These are phyloP conservation scores for Debaryomyces coudertii DNA, from an alignment of 1,139 yeast genomes.

Conservation along the genomic window DNA sequence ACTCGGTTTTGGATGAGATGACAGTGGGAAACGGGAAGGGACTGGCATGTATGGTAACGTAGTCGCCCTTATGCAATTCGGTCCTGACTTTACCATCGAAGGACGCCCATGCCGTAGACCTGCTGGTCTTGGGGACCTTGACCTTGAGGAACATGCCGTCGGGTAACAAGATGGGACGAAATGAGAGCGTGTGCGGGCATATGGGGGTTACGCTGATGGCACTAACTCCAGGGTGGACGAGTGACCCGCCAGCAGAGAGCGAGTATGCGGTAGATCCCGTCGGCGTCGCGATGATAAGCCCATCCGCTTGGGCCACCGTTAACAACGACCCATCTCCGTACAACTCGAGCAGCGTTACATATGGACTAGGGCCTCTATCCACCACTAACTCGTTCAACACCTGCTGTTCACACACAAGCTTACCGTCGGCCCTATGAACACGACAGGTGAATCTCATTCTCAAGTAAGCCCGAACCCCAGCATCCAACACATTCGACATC, in stretches of 20 bases:
- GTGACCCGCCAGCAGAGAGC: constrained; percentile 85
- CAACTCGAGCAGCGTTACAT: constrained; percentile 78
- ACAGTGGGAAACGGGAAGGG: constrained; percentile 89
- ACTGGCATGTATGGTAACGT: constrained; percentile 75
- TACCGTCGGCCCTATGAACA: constrained; percentile 59
- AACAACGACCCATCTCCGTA: constrained; percentile 80
- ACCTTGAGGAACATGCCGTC: constrained; percentile 82
- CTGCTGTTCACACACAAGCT: constrained; percentile 70
- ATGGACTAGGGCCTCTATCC: constrained; percentile 89
- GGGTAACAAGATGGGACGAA: constrained; percentile 83
- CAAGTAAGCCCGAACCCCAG: constrained; percentile 76
- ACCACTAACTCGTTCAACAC: constrained; percentile 82
- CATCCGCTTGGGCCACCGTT: constrained; percentile 91
- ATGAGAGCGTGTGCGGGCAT: constrained; percentile 88
- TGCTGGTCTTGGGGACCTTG: constrained; percentile 66
- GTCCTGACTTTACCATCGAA: constrained; percentile 84
- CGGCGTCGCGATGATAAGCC: constrained; percentile 84
- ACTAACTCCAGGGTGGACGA: constrained; percentile 87
- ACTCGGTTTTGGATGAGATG: constrained; percentile 72
- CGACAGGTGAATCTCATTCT: constrained; percentile 82
- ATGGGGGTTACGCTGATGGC: constrained; percentile 90
- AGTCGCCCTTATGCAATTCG: constrained; percentile 72
- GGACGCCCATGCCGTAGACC: constrained; percentile 88
- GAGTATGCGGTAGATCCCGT: constrained; percentile 94
- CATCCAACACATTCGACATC: constrained; percentile 57